Evolutionary conservation across 2,329 filamentous ascomycete species (phyloP), one percentile per base, ranked within the genome.

Genomic region (Mycosphaerella arachidis): DNA sequence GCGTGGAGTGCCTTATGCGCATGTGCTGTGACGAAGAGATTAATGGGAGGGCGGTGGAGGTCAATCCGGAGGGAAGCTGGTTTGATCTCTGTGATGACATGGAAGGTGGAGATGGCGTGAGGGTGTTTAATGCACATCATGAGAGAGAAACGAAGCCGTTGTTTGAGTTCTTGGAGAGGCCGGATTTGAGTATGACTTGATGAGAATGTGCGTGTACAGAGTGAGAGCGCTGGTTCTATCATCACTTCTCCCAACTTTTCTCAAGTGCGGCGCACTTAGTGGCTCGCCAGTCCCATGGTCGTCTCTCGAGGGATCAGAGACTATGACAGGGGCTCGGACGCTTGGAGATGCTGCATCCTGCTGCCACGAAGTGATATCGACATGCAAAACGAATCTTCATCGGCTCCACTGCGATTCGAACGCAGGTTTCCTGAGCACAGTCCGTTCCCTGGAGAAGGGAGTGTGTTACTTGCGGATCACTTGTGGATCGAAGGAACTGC

Each of bases 11-110:
- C 40, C 29, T 58, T n/a, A 55, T 63, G 37, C 50, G 61, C 10
- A 31, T 63, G 5, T 55, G 58, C 24, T 54, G 57, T n/a, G 55
- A 63, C 45, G 27, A 18, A 13, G 52, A 45, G 4, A 56, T 63
- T 18, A 48, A 37, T 24, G 58, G 55, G 2, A 51, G 61, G 40
- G 58, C 58, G 7, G 48, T 61, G 35, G 52, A 58, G 46, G 58
- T 63, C n/a, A 53, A 63, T 58, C 61, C 57, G 2, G 48, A 33
- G 31, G 55, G 58, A 9, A 51, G 50, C 27, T 31, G 35, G 48
- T 63, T 57, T 48, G 58, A 61, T 46, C 33, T 61, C 10, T 16
- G 45, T 29, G 61, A 63, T 43, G 55, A 63, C 46, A 9, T 40
- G 37, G 46, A 58, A 10, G 54, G 45, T 29, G 18, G 48, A 12